Evolutionary conservation across 2,329 filamentous ascomycete species (phyloP), one percentile per base, ranked within the genome.

Genomic region (Parastagonospora avenae): DNA sequence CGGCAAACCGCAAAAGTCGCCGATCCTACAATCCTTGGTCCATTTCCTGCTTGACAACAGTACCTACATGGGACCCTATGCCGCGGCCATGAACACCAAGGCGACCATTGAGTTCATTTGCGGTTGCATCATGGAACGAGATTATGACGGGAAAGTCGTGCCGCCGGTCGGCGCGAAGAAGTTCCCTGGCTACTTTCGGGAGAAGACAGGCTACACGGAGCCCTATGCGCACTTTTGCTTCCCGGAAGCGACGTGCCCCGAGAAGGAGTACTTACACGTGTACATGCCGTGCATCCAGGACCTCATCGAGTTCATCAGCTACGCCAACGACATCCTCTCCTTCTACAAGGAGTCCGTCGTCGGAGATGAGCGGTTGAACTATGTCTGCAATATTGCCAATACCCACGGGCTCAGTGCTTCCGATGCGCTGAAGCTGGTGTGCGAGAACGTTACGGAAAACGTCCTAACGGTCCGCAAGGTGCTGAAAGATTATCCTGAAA

Each of bases 271-370:
- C 28, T 29, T 55, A 35, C 52, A 55, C 36, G 52, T 55, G 10
- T 55, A 55, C 48, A 50, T 55, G 52, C 52, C 52, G 8, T 55
- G 52, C 42, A 48, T 55, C n/a, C 52, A 55, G 44, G 52, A 55
- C 36, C 48, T 55, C 9, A 55, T 55, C 35, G 52, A 55, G 48
- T 55, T 55, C 43, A 55, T 55, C 52, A 55, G 52, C 48, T 55
- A 55, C 44, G 47, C 52, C 12, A 55, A 55, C 27, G 52, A 55
- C 30, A 55, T 55, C n/a, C 52, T 55, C 31, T 55, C 52, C 36
- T 55, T 55, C 40, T 55, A 55, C 27, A 55, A 55, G 48, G 52
- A 55, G 46, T 51, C 52, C 5, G 48, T 55, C 14, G 48, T 55
- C 8, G 52, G 52, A 2, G 24, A 24, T n/a, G 48, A 55, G 43